phyloP scores from a whole-genome alignment of 305 asterid species.

The Withania somnifera region DNA sequence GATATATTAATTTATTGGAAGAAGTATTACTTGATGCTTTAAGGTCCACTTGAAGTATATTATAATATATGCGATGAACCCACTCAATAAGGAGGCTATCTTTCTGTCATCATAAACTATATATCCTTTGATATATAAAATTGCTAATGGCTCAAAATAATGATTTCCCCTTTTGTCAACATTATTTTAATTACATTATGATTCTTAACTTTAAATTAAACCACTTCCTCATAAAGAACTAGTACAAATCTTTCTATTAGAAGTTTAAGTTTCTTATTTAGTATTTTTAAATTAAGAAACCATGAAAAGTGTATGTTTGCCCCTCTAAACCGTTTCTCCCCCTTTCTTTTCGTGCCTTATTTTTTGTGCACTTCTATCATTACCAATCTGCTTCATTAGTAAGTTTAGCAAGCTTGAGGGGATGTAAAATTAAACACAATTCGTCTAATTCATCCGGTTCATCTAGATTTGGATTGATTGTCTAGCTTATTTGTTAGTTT shows the following conservation, averaged over 20 bases:
- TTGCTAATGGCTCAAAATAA: slow-evolving; percentile 7
- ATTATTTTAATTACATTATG: neutral
- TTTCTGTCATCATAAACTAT: slow-evolving; percentile 15
- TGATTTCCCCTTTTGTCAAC: neutral
- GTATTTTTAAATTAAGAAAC: neutral
- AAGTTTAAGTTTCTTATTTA: neutral
- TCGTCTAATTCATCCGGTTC: no score
- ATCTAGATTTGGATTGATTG: no score
- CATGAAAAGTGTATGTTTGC: neutral
- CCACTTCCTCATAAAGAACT: neutral
- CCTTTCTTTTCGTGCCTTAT: neutral
- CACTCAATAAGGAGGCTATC: slow-evolving; percentile 5
- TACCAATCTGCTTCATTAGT: neutral
- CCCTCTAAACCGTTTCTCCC: neutral
- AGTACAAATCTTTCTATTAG: neutral
- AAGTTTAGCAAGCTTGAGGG: neutral
- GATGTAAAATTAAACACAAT: no score
- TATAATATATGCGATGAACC: neutral
- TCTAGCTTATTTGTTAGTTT: no score
- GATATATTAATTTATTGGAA: neutral
- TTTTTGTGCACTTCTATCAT: neutral
- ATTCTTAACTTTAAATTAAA: neutral
- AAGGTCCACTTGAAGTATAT: slow-evolving; percentile 9
- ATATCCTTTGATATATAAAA: neutral
- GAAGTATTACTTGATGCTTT: neutral